phyloP scores from a whole-genome alignment of 164 flowering plant genomes.

The Annona squamosa region DNA sequence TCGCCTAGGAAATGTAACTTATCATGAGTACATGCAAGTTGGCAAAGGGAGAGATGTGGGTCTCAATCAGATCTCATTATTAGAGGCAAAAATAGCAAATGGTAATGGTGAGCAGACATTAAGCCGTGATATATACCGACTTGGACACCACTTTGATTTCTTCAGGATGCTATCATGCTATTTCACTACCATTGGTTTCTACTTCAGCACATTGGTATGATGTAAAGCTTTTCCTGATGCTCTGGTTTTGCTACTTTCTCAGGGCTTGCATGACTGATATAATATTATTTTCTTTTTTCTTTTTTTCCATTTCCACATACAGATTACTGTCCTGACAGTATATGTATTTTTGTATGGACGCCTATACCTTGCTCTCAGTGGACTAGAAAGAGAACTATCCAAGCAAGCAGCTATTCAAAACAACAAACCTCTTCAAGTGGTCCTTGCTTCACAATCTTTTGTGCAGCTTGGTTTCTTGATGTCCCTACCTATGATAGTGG shows the following conservation, averaged over 20 bases:
- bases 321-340: slow-evolving; percentile 88
- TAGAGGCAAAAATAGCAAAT: slow-evolving; percentile 96
- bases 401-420: slow-evolving; percentile 42
- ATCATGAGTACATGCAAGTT: slow-evolving; percentile 98
- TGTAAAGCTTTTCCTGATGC: not conserved
- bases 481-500: slow-evolving; percentile 99
- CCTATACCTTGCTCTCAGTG: slow-evolving; percentile 96
- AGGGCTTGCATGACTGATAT: not conserved
- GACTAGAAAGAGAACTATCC: slow-evolving; percentile 67
- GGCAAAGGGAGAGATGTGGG: slow-evolving; percentile 99
- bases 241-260: not conserved
- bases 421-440: slow-evolving; percentile 78
- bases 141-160: slow-evolving; percentile 96
- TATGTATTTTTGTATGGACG: slow-evolving; percentile 92
- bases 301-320: slow-evolving; percentile 14
- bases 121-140: slow-evolving; percentile 91
- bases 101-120: slow-evolving; percentile 98
- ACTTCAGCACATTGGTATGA: slow-evolving; percentile 80
- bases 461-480: slow-evolving; percentile 88
- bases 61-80: slow-evolving; percentile 91
- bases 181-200: slow-evolving; percentile 91
- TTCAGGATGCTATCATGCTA: slow-evolving; percentile 96
- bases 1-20: slow-evolving; percentile 95
- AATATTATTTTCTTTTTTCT: not conserved
- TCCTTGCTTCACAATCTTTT: slow-evolving; percentile 92